Evolutionary conservation across 768 basidiomycete genomes (phyloP).

Genomic region (Omphalotus guepiniiformis): DNA sequence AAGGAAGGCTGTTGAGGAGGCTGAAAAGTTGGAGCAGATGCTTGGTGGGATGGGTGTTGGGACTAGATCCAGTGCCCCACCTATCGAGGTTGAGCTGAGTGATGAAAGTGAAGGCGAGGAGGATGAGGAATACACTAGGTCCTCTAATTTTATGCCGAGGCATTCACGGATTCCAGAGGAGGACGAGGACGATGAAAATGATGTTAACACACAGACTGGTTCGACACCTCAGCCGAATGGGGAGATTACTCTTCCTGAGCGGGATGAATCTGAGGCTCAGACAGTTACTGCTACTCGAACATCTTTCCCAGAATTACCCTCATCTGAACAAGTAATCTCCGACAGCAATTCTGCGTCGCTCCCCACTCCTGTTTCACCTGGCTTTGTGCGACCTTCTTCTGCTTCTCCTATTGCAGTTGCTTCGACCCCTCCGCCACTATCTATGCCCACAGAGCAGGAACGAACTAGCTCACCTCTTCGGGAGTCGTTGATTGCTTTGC

Average conservation of each 20-base stretch:
- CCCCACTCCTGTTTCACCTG: slow-evolving; percentile 24
- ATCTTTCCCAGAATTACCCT: slow-evolving; percentile 21
- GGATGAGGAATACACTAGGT: slow-evolving; percentile 37
- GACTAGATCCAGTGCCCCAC: slow-evolving; percentile 41
- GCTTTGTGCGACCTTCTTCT: background rate
- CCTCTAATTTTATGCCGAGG: slow-evolving; percentile 33
- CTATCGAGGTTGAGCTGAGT: slow-evolving; percentile 72
- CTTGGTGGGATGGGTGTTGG: slow-evolving; percentile 23
- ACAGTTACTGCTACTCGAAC: slow-evolving; percentile 35
- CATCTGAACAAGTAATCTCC: background rate
- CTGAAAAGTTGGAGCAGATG: slow-evolving; percentile 42
- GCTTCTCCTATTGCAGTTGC: slow-evolving; percentile 12
- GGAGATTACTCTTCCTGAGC: slow-evolving; percentile 11
- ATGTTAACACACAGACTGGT: background rate
- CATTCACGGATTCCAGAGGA: slow-evolving; percentile 70
- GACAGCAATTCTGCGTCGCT: slow-evolving; percentile 16
- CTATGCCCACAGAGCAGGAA: too few species aligned
- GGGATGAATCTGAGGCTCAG: slow-evolving; percentile 23
- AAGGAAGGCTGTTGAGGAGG: slow-evolving; percentile 56
- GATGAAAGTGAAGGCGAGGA: slow-evolving; percentile 77
- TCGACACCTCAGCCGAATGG: slow-evolving; percentile 2
- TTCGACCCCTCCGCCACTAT: slow-evolving; percentile 23
- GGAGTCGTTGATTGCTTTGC: slow-evolving; percentile 23
- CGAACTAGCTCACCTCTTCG: slow-evolving; percentile 19
- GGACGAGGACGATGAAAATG: slow-evolving; percentile 52